Base-by-base conservation (phyloP, 345 rosid species). In the Combretum micranthum region DNA sequence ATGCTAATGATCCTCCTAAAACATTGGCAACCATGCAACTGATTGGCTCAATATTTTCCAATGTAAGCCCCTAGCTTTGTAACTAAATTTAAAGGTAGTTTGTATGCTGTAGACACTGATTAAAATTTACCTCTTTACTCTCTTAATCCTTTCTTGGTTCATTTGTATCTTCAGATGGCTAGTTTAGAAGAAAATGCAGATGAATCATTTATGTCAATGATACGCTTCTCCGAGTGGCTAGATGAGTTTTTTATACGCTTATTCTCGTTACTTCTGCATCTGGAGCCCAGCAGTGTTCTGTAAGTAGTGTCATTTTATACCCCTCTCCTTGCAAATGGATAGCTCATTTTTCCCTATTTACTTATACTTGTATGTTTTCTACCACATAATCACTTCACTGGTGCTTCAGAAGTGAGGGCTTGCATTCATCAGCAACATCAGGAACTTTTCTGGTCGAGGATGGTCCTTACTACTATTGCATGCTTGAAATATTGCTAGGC, bases 1-100 rank as follows among this genome's bases (percentile, higher is more conserved):
- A 93, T 80, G 99, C 97, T 67, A 93, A 93, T 64, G 99, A 93
- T 68, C 99, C 99, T 64, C 99, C 97, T 19, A 93, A 93, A 77
- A 86, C 99, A 53, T 73, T 85, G 82, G 97, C 97, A 52, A 89
- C 94, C 26, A 80, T 93, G 97, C 99, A 93, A 72, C 72, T 89
- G 61, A 86, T 93, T 75, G 96, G 99, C 64, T 89, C 97, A 61
- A 83, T 89, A 72, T 93, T 93, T 82, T 93, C 99, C 73, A 93
- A 87, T 80, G 99, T 93, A 80, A 80, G 85, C 74, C 70, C 50
- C 18, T 55, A 62, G 43, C 32, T 43, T 55, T 42, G 6, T 14
- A 32, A 42, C 23, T 65, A 37, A 53, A 23, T 1, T 49, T 19
- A 47, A 55, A 48, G 55, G 12, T 47, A 52, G 47, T 20, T 21